phyloP scores from a whole-genome alignment of 345 rosid species.

The Streptanthus diversifolius region DNA sequence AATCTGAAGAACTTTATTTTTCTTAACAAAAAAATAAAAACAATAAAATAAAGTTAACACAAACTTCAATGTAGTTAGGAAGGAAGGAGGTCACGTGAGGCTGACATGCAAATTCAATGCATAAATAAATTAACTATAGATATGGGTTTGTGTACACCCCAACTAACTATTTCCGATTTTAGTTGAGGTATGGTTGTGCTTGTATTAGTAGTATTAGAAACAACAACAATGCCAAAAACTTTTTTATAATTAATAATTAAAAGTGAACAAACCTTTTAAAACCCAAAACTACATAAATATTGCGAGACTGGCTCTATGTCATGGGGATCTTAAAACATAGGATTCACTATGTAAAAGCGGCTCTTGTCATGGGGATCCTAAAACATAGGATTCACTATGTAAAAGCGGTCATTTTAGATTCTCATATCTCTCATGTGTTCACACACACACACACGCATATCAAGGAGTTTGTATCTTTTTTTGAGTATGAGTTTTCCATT shows the following conservation, averaged over 20 bases:
- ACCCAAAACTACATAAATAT: conserved; percentile 9
- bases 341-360: conserved; percentile 28
- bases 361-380: conserved; percentile 32
- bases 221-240: neutral
- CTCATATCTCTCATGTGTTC: no score
- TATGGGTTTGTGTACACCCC: conserved; percentile 25
- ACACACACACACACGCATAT: no score
- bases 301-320: conserved; percentile 17
- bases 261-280: neutral
- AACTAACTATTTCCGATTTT: conserved; percentile 27
- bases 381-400: conserved; percentile 35
- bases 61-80: conserved; percentile 25
- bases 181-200: conserved; percentile 27
- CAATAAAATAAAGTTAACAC: conserved; percentile 24
- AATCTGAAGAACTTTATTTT: neutral
- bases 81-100: conserved; percentile 26
- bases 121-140: conserved; percentile 1
- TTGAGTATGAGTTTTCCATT: neutral
- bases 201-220: neutral
- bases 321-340: conserved; percentile 36
- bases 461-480: no score
- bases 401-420: neutral
- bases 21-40: neutral
- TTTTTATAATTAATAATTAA: neutral
- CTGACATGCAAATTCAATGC: conserved; percentile 35